phyloP scores from a whole-genome alignment of 345 rosid species.

The Cardamine chenopodiifolia region DNA sequence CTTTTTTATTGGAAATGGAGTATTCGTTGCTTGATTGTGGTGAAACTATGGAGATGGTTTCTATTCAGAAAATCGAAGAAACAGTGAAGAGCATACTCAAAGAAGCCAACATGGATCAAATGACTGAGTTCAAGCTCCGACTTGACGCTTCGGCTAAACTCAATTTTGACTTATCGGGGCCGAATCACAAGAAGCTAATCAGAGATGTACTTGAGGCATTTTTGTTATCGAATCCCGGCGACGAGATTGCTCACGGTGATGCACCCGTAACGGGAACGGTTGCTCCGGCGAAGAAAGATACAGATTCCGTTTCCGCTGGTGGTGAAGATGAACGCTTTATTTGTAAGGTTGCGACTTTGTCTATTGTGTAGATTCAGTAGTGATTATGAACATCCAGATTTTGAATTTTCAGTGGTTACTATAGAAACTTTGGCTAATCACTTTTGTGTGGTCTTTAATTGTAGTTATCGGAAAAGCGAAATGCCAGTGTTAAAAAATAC shows the following conservation, averaged over 20 bases:
- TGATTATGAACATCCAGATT: background rate
- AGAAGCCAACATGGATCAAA: conserved; percentile 57
- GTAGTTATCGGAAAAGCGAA: conserved; percentile 66
- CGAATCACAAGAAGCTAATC: conserved; percentile 49
- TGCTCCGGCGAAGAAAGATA: conserved; percentile 33
- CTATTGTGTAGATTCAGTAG: background rate
- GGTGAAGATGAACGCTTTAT: conserved; percentile 51
- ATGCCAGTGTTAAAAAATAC: conserved; percentile 51
- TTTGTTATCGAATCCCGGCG: conserved; percentile 50
- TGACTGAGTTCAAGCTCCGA: conserved; percentile 83
- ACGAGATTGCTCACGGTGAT: conserved; percentile 26
- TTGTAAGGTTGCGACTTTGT: conserved; percentile 51
- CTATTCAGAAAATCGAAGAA: conserved; percentile 52
- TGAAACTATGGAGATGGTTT: conserved; percentile 47
- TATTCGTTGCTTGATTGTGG: background rate
- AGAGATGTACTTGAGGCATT: conserved; percentile 65
- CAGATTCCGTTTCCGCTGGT: background rate
- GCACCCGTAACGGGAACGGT: background rate
- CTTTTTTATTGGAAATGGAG: background rate
- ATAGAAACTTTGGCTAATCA: background rate
- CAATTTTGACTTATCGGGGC: conserved; percentile 58
- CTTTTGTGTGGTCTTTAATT: too few species aligned
- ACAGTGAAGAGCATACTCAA: conserved; percentile 58
- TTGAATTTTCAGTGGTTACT: background rate
- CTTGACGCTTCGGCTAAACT: conserved; percentile 54